Conservation (phyloP, 352 stramenopile genomes). For the Phytophthora niederhauseri region DNA sequence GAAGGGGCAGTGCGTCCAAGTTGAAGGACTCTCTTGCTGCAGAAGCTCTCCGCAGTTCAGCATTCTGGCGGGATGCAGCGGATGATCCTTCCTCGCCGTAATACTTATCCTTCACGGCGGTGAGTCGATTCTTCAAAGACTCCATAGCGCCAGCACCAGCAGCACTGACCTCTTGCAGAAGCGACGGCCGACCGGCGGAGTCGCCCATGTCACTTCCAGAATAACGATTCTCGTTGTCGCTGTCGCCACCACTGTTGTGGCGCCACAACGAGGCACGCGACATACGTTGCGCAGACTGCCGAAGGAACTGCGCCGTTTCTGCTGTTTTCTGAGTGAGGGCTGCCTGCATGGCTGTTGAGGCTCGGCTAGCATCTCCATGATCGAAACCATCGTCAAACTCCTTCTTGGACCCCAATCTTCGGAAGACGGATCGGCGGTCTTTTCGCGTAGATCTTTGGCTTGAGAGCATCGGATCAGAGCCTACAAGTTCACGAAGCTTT, state of each 20-base stretch:
- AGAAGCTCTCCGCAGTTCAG: constrained; percentile 19
- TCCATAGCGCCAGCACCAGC: constrained; percentile 68
- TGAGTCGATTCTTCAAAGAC: constrained; percentile 70
- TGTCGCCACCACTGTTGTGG: constrained; percentile 41
- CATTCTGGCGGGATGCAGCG: constrained; percentile 19
- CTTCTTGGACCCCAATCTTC: constrained; percentile 81
- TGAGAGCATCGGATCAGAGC: constrained; percentile 33
- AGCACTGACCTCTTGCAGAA: constrained; percentile 71
- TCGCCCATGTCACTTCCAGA: constrained; percentile 59
- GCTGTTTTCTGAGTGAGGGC: constrained; percentile 75
- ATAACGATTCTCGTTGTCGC: constrained; percentile 49
- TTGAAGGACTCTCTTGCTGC: constrained; percentile 63
- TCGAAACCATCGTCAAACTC: constrained; percentile 50
- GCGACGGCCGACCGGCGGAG: constrained; percentile 51
- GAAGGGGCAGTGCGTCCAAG: constrained; percentile 71
- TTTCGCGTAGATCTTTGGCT: constrained; percentile 48
- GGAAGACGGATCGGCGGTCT: constrained; percentile 65
- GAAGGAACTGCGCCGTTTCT: constrained; percentile 80
- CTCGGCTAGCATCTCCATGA: constrained; percentile 45
- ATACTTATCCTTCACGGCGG: constrained; percentile 86
- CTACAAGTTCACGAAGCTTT: constrained; percentile 69
- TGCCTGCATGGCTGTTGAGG: constrained; percentile 57
- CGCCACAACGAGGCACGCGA: constrained; percentile 66
- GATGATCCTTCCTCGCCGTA: constrained; percentile 54
- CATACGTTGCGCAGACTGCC: constrained; percentile 74